Base-by-base conservation (phyloP, 139 green algal genomes). In the Chlamydomonas incerta region DNA sequence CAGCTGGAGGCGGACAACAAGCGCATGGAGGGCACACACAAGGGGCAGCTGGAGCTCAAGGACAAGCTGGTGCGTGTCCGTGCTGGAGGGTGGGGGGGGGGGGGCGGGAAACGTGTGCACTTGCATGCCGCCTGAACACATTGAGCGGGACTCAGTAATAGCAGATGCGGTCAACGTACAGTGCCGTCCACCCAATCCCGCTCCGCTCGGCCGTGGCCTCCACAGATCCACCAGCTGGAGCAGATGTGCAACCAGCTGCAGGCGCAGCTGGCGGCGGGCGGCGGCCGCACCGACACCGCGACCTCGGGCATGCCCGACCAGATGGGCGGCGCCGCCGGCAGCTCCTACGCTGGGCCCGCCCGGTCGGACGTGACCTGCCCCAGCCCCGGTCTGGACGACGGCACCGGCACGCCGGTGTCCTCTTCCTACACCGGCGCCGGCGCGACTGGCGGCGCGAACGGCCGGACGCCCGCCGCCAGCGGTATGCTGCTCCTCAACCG, bases 21-120 rank as follows among this genome's bases (percentile, higher is more conserved):
- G 79, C 31, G 66, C 29, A 4, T 14, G 13, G 66, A 75, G 50
- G 50, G 8, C 24, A 33, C 63, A 18, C 47, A 75, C 33, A 26
- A 34, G 66, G 79, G 79, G 1, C 47, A 85, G 47, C 79, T 85
- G 47, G 79, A 85, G 65, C 66, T 85, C 31, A 85, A 85, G 67
- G 79, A 85, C 24, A 85, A 75, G 50, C 79, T 85, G 79, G 79
- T 85, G 66, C n/a, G 72, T 77, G n/a, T n/a, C n/a, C n/a, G n/a
- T n/a, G n/a, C n/a, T n/a, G n/a, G n/a, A n/a, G 69, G 23, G 14
- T 4, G 21, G 15, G 63, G 63, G 26, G 31, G 15, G 10, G 31
- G 11, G 8, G 17, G 33, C 5, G 67, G 8, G 28, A 33, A 2
- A 29, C 50, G 67, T 26, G 33, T 29, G 14, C 17, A 9, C 29